Base-by-base conservation (phyloP, 495 filamentous ascomycete species). In the Talaromyces nanjingensis region DNA sequence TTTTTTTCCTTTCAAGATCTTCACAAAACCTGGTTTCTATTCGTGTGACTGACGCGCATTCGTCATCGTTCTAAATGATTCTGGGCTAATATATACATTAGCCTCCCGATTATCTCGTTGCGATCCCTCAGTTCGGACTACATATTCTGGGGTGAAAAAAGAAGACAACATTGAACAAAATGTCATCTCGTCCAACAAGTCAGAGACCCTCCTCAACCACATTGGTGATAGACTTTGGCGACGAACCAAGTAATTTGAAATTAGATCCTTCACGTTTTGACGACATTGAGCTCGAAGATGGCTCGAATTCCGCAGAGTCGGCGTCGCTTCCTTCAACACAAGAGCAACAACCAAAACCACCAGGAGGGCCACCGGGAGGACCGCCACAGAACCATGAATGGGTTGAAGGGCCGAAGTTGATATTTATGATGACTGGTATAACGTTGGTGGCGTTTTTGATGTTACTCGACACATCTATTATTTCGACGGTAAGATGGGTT, bases 391-490 rank as follows among this genome's bases (percentile, higher is more conserved):
- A 25, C 20, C 24, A 11, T 22, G 20, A 54, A 4, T 54, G 49
- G 49, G 49, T 75, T 60, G 63, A 59, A 0, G 76, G 76, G 2
- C 37, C 70, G 33, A 74, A 74, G 60, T 62, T 77, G 2, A 11
- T 65, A 2, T 54, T 58, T 18, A 60, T 72, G 29, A 56, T 76
- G 8, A 63, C 62, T 1, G 68, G 63, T 0, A 52, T 70, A 8
- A 68, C 67, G 0, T 25, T 81, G 8, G 76, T 73, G 18, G 66
- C 68, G 6, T 84, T 83, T 66, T 62, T 84, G 34, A 73, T 84
- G 70, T 63, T 85, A 45, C 65, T 86, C 5, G 83, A 85, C 64
- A 69, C 68, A 18, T 76, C 82, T 1, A 84, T 86, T 64, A 65
- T 86, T 49, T 65, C 74, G 6, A 83, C 82, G 1, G 82, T 82